Evolutionary conservation across 2,329 filamentous ascomycete genomes (phyloP).

Genomic region (Periconia sp.): DNA sequence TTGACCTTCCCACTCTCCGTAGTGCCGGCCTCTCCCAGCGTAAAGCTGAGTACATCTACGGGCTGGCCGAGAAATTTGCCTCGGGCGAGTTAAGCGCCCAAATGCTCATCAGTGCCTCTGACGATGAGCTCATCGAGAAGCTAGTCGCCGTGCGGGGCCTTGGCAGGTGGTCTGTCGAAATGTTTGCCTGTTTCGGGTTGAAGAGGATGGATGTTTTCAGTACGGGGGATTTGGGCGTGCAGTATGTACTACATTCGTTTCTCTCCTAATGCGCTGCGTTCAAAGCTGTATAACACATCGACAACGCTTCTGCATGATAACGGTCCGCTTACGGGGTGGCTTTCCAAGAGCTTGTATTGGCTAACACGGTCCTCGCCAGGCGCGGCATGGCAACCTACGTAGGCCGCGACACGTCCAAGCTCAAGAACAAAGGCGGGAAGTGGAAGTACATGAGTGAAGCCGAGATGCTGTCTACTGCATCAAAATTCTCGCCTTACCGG

Average conservation of each 20-base stretch:
- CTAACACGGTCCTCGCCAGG: conserved; percentile 40
- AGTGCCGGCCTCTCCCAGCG: conserved; percentile 86
- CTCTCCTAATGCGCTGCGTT: no score
- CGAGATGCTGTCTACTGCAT: conserved; percentile 86
- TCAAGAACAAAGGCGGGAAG: conserved; percentile 82
- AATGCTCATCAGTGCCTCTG: conserved; percentile 77
- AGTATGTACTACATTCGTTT: conserved; percentile 61
- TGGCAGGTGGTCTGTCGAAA: conserved; percentile 82
- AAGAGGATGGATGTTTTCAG: conserved; percentile 95
- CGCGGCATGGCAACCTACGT: conserved; percentile 89
- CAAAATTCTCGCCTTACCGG: conserved; percentile 82
- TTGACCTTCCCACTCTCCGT: conserved; percentile 69
- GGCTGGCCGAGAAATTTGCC: conserved; percentile 81
- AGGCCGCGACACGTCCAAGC: conserved; percentile 80
- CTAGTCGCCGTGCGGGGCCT: conserved; percentile 86
- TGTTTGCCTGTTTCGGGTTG: conserved; percentile 96
- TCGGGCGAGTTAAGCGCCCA: conserved; percentile 75
- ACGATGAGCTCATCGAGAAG: conserved; percentile 83
- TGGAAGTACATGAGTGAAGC: conserved; percentile 97
- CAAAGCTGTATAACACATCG: conserved; percentile 1
- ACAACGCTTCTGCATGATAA: not conserved
- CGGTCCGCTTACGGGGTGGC: no score
- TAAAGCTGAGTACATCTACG: conserved; percentile 93
- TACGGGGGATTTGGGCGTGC: conserved; percentile 89
- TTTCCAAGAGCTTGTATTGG: no score